These are phyloP conservation scores for Diaporthe sp. DNA, from an alignment of 2,329 filamentous ascomycete genomes.

Conservation along the genomic window DNA sequence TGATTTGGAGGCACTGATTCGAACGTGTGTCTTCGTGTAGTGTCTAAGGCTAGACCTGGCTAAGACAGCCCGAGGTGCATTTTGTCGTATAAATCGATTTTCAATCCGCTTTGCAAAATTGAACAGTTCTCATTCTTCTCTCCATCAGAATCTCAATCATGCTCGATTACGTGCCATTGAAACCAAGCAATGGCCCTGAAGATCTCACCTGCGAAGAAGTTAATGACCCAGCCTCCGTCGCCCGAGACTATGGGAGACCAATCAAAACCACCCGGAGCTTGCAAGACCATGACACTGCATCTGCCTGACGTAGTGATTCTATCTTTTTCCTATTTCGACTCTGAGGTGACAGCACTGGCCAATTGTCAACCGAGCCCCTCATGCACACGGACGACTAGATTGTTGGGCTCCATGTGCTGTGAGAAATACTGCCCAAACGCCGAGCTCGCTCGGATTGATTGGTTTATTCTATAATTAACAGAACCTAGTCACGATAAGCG, in stretches of 20 bases:
- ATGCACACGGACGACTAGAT: not conserved
- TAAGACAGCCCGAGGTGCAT: not conserved
- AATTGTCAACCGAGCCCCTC: not conserved
- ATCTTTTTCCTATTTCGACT: not conserved
- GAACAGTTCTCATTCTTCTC: no score
- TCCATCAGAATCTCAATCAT: no score
- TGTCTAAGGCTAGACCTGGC: no score
- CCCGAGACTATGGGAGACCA: not conserved
- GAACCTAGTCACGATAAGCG: no score
- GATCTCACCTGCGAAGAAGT: fast-evolving
- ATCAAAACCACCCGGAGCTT: not conserved
- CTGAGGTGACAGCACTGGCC: not conserved
- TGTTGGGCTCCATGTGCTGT: not conserved
- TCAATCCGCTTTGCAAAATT: no score
- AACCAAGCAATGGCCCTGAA: not conserved
- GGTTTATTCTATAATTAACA: not conserved
- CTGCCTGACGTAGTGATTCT: not conserved
- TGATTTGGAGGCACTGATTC: not conserved
- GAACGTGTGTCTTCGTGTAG: not conserved
- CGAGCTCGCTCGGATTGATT: not conserved
- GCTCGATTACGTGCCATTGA: no score
- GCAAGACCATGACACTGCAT: not conserved
- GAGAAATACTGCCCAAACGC: not conserved
- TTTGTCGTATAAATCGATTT: no score
- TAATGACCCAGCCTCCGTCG: not conserved